A percentile compares a stretch with the other conserved stretches of the same genome.
phyloP scores from a whole-genome alignment of 176 grass and related monocot genomes.

The Bothriochloa decipiens region DNA sequence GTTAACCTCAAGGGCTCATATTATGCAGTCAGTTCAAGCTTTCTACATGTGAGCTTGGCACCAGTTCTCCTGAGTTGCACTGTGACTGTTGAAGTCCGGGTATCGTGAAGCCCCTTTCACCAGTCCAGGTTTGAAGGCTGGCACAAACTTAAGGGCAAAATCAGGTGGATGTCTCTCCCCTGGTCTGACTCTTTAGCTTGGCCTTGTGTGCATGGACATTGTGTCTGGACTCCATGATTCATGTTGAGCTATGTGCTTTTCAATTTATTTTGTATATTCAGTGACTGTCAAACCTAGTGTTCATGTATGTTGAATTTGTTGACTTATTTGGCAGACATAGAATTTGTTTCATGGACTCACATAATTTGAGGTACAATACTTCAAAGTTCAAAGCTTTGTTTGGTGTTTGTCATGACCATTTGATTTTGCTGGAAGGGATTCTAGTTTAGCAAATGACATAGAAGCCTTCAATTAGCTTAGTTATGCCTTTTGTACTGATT shows the following conservation, averaged over 20 bases:
- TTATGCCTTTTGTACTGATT: background rate
- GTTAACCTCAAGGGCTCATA: background rate
- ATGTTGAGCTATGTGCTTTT: background rate
- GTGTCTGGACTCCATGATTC: conserved; percentile 8
- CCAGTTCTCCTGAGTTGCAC: background rate
- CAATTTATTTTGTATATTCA: conserved; percentile 19
- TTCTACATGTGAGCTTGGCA: conserved; percentile 15
- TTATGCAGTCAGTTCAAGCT: background rate
- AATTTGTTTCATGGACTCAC: conserved; percentile 4
- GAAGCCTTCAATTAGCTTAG: background rate
- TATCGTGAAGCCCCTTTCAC: background rate
- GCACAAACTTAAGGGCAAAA: background rate
- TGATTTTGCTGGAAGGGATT: conserved; percentile 16
- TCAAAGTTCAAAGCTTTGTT: background rate
- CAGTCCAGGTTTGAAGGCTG: background rate
- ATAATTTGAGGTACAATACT: background rate
- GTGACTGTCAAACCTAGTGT: background rate
- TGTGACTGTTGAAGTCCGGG: background rate
- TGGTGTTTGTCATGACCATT: conserved; percentile 1
- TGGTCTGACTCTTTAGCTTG: background rate
- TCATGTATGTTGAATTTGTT: background rate
- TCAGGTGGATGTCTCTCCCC: background rate
- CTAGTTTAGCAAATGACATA: background rate
- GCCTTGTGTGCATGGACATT: conserved; percentile 2
- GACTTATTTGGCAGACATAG: background rate